Base-by-base conservation (phyloP, 2,329 filamentous ascomycete species). In the Alternaria tenuissima region DNA sequence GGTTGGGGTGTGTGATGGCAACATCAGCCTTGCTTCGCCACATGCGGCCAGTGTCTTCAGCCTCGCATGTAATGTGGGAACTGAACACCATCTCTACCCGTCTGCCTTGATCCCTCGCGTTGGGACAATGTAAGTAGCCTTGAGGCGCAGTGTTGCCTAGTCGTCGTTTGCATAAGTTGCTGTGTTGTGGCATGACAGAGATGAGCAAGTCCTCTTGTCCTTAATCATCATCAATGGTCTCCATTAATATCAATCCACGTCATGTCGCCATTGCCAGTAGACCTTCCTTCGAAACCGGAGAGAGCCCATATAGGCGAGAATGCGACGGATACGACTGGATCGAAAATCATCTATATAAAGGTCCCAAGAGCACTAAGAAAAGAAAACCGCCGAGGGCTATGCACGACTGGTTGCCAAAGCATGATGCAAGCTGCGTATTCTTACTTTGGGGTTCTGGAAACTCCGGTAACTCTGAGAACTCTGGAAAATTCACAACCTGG, bases 21-120 rank as follows among this genome's bases (percentile, higher is more conserved):
- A 34, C 12, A 44, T 18, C 51, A 53, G 28, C 51, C 39, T 53
- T 36, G 12, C 39, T 53, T n/a, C 28, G 39, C 51, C 28, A 42
- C 51, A 44, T 18, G 6, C 28, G 5, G 28, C 28, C 39, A 43
- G 2, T 44, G 39, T 26, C n/a, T 38, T 38, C n/a, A 18, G 36
- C 36, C 36, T 38, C 16, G n/a, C 16, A 5, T 18, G 36, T 1
- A 38, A 38, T 4, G n/a, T 18, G n/a, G 16, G 16, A 18, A 18
- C 16, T 38, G 32, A 16, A 36, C 5, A 36, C 11, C 32, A 36
- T 16, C 7, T 20, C n/a, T 39, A 11, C 1, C 3, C 1, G 38
- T 44, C 28, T 20, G 38, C n/a, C 14, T 36, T 26, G 18, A 26
- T 36, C 12, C 39, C 6, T 18, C 12, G 3, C 5, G 14, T 1